Percentiles rank a stretch among this genome's conserved stretches.
Evolutionary conservation across 2,329 filamentous ascomycete species (phyloP).

Genomic region (Aureobasidium sp.): DNA sequence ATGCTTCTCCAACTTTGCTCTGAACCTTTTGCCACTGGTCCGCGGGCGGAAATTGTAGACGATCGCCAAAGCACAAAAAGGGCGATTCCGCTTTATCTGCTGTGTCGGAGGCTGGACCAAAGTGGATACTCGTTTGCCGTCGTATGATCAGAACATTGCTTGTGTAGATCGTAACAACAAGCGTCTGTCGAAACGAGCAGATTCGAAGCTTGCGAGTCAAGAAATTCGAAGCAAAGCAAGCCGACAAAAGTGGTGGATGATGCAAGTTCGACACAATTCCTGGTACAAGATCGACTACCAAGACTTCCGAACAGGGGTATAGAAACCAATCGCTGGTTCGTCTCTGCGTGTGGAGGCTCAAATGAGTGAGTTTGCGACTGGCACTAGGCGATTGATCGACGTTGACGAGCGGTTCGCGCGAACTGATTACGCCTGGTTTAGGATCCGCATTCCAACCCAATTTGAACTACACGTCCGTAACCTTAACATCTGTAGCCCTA

Average conservation of each 20-base stretch:
- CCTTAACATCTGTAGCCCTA: background rate
- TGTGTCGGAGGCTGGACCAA: background rate
- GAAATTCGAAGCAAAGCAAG: background rate
- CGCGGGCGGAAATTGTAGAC: background rate
- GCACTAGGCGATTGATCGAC: background rate
- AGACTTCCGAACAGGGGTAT: background rate
- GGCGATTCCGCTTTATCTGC: background rate
- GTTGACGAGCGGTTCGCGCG: constrained; percentile 1
- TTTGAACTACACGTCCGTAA: background rate
- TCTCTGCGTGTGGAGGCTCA: constrained; percentile 3
- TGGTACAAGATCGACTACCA: background rate
- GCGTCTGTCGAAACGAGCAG: background rate
- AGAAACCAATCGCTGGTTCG: background rate
- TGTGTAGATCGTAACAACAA: background rate
- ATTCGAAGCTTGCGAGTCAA: background rate
- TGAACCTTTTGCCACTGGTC: background rate
- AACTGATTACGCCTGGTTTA: background rate
- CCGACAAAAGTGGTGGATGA: background rate
- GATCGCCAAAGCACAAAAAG: background rate
- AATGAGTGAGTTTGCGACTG: background rate
- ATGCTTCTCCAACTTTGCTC: constrained; percentile 1
- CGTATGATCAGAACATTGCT: background rate
- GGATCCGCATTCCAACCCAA: constrained; percentile 1
- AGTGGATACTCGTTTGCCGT: background rate
- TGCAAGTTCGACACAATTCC: background rate